These are phyloP conservation scores for Kwoniella botswanensis DNA, from an alignment of 768 basidiomycete genomes.

Conservation along the genomic window DNA sequence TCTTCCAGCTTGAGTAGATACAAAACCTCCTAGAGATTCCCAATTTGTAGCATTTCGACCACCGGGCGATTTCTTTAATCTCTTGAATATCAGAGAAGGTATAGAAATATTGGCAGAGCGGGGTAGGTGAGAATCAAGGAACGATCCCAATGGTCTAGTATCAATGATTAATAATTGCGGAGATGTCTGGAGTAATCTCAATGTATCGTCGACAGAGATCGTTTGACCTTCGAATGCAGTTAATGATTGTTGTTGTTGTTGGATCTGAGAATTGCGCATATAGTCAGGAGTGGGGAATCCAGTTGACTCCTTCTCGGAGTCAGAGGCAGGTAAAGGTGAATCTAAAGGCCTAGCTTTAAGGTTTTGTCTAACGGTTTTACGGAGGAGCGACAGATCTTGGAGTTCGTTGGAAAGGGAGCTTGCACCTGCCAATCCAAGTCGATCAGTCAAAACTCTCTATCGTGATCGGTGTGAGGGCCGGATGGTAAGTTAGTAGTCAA, in stretches of 20 bases:
- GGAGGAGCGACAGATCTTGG: conserved; percentile 40
- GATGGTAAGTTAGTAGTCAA: neutral
- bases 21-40: conserved; percentile 75
- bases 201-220: conserved; percentile 17
- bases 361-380: conserved; percentile 39
- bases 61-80: conserved; percentile 68
- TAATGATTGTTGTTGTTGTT: conserved; percentile 10
- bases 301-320: conserved; percentile 25
- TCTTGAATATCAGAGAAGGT: conserved; percentile 87
- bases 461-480: neutral
- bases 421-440: conserved; percentile 8
- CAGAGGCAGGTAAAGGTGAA: conserved; percentile 33
- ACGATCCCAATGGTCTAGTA: conserved; percentile 73
- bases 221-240: conserved; percentile 6
- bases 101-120: conserved; percentile 83
- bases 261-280: conserved; percentile 1
- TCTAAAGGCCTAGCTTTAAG: conserved; percentile 38
- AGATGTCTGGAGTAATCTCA: conserved; percentile 63
- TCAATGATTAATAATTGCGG: conserved; percentile 69
- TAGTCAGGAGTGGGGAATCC: conserved; percentile 10
- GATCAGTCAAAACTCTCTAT: neutral
- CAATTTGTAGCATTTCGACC: conserved; percentile 59
- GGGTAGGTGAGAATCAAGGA: conserved; percentile 68
- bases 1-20: conserved; percentile 78
- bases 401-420: conserved; percentile 36